Evolutionary conservation across 106 monocot species (phyloP).

Genomic region (Dioscorea dumetorum): DNA sequence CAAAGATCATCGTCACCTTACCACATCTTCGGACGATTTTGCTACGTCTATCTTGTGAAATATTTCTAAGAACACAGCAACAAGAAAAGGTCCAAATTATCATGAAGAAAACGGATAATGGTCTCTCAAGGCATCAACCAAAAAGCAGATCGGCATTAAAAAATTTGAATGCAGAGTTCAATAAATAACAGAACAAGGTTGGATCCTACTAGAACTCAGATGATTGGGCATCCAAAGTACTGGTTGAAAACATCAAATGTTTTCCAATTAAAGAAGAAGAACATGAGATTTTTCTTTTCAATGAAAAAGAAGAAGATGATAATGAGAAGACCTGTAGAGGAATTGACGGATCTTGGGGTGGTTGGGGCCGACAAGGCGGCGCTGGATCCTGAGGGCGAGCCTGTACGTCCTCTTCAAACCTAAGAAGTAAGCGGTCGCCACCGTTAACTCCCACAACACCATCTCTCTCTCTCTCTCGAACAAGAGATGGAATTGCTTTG

Average conservation of each 20-base stretch:
- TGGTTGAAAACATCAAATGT: no score
- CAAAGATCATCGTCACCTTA: no score
- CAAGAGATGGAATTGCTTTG: neutral
- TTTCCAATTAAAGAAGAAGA: neutral
- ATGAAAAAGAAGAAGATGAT: neutral
- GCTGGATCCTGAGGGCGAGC: slow-evolving; percentile 56
- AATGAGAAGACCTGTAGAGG: slow-evolving; percentile 13
- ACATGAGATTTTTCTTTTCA: neutral
- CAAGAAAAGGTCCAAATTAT: no score
- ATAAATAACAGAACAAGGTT: neutral
- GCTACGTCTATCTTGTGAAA: no score
- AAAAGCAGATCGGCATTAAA: neutral
- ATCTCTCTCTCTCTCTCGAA: slow-evolving; percentile 22
- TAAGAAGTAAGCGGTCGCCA: slow-evolving; percentile 68
- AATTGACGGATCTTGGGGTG: slow-evolving; percentile 40
- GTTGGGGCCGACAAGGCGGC: slow-evolving; percentile 30
- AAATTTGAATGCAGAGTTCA: neutral
- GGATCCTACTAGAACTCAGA: neutral
- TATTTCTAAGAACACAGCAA: no score
- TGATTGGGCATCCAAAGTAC: neutral
- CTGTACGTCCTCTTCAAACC: slow-evolving; percentile 63
- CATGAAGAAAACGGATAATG: no score
- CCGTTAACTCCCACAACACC: slow-evolving; percentile 76
- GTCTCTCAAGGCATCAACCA: no score
- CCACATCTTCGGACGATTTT: no score